Evolutionary conservation across 495 filamentous ascomycete genomes (phyloP), one percentile per base, ranked within the genome.

Genomic region (Talaromyces wortmannii): DNA sequence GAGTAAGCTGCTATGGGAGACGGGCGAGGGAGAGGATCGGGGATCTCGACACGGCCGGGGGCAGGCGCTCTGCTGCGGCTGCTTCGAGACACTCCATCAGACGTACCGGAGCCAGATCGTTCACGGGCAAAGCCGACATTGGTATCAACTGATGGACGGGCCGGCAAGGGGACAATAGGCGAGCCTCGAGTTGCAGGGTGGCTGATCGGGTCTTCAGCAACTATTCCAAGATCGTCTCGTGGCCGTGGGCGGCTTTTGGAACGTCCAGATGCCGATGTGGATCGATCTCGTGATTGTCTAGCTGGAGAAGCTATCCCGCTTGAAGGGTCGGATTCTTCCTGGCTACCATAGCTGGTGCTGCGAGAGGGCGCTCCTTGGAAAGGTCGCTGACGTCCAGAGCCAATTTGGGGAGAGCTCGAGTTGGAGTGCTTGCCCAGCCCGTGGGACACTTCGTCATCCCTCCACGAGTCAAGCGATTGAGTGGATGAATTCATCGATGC

Each of bases 191-290:
- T 36, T 16, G 18, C 51, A 30, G 33, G 31, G 29, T 13, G 56
- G 18, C 30, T 68, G 30, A 65, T 61, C 2, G 65, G 42, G 7
- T 63, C 66, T 49, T 73, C 72, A 4, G 73, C 64, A 7, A 75
- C 57, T 15, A 69, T 74, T 44, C 64, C 63, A 5, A 75, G 58
- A 50, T 83, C 77, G 30, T 83, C 74, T 4, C 71, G 70, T n/a
- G 72, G 66, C 16, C 70, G 66, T 46, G 78, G 80, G 16, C 82
- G 79, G 56, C 75, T 82, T 57, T 78, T 78, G 3, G 82, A 82
- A 11, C 78, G 77, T 33, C 71, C 72, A 42, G 78, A 79, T 4
- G 79, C 75, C 0, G 86, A 87, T 50, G 75, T 78, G 45, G 84
- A 86, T 23, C 84, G 77, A 48, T 84, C 82, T 31, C 83, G 69